These are phyloP conservation scores for Skeletonema grethae DNA, from an alignment of 108 stramenopile genomes.

Conservation along the genomic window DNA sequence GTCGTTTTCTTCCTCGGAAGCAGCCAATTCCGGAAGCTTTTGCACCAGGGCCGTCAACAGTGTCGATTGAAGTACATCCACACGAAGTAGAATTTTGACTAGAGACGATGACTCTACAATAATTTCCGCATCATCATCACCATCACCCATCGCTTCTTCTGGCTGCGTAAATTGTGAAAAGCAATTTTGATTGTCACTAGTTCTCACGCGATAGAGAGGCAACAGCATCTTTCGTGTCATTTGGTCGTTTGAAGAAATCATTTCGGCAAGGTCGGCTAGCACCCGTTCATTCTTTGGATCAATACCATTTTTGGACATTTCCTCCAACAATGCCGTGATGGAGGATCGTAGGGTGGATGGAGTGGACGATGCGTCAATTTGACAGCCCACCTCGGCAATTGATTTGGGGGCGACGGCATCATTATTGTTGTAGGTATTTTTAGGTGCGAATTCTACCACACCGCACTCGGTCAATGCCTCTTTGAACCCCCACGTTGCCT, in stretches of 20 bases:
- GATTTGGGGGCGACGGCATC: constrained; percentile 1
- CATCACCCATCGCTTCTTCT: background rate
- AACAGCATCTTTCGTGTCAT: constrained; percentile 32
- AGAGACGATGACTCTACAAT: constrained; percentile 43
- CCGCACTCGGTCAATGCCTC: constrained; percentile 53
- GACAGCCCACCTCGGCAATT: constrained; percentile 17
- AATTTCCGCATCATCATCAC: background rate
- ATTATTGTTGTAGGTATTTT: constrained; percentile 3
- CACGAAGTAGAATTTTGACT: constrained; percentile 44
- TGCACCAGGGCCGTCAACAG: constrained; percentile 38
- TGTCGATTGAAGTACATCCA: constrained; percentile 46
- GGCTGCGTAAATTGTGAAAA: constrained; percentile 40
- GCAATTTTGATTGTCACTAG: constrained; percentile 7
- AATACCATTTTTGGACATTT: constrained; percentile 34
- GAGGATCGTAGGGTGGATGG: constrained; percentile 30
- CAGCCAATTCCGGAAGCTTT: constrained; percentile 38
- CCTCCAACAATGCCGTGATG: constrained; percentile 16
- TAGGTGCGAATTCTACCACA: constrained; percentile 14
- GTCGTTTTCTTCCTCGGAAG: constrained; percentile 7
- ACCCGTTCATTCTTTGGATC: constrained; percentile 34
- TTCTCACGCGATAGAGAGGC: constrained; percentile 35
- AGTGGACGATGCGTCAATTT: constrained; percentile 18
- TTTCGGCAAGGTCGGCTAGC: constrained; percentile 11
- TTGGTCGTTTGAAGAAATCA: background rate
- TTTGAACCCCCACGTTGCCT: constrained; percentile 33